Percentiles rank a stretch among this genome's conserved stretches.
Evolutionary conservation across 2,329 filamentous ascomycete genomes (phyloP).

Genomic region (Arthrobotrys megalospora): DNA sequence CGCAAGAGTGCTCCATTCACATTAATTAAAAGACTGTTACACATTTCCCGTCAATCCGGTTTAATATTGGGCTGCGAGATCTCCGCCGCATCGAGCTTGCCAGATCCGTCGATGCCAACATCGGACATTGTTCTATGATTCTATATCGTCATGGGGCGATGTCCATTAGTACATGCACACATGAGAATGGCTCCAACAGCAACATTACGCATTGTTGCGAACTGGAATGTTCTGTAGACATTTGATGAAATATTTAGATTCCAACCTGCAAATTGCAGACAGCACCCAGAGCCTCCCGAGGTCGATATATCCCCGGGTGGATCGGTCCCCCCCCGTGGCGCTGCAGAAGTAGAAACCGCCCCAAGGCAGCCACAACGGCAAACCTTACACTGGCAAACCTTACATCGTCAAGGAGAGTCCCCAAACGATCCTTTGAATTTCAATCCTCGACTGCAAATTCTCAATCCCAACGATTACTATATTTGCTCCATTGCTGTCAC

Average conservation of each 20-base stretch:
- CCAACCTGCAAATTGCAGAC: not conserved
- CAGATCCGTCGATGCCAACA: constrained; percentile 50
- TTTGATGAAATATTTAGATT: constrained; percentile 4
- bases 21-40: constrained; percentile 39
- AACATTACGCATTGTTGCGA: constrained; percentile 17
- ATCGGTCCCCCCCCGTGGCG: constrained; percentile 18
- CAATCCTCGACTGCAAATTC: constrained; percentile 29
- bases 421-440: constrained; percentile 33
- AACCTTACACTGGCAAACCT: constrained; percentile 3
- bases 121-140: constrained; percentile 9
- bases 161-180: constrained; percentile 5
- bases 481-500: constrained; percentile 26
- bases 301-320: not conserved
- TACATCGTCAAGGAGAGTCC: constrained; percentile 17
- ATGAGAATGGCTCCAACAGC: constrained; percentile 36
- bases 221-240: constrained; percentile 39
- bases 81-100: constrained; percentile 40
- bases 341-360: constrained; percentile 13
- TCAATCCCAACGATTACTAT: constrained; percentile 27
- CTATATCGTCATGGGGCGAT: constrained; percentile 22
- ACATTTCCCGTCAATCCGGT: constrained; percentile 31
- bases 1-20: not conserved
- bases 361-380: constrained; percentile 40
- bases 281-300: not conserved
- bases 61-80: constrained; percentile 4